These are phyloP conservation scores for Emydomyces testavorans DNA, from an alignment of 2,329 filamentous ascomycete genomes.

Conservation along the genomic window DNA sequence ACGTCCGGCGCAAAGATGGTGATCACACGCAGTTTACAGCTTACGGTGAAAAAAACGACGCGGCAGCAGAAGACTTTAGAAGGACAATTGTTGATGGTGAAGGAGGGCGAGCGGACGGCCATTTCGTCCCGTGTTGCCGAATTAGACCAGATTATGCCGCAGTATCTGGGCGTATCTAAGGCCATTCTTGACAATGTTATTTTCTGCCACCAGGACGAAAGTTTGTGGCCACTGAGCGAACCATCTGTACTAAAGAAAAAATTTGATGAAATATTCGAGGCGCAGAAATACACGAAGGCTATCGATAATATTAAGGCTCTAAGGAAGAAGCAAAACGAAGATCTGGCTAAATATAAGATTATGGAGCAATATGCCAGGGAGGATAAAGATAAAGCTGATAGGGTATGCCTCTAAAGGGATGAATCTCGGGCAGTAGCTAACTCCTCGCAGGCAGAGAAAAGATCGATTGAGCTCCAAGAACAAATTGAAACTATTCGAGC, in stretches of 20 bases:
- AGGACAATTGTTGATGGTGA: slow-evolving; percentile 60
- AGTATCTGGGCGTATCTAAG: slow-evolving; percentile 75
- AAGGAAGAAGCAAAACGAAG: slow-evolving; percentile 67
- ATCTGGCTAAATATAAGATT: slow-evolving; percentile 60
- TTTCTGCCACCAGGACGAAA: slow-evolving; percentile 97
- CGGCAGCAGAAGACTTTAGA: slow-evolving; percentile 75
- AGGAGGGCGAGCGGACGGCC: slow-evolving; percentile 66
- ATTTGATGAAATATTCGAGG: slow-evolving; percentile 97
- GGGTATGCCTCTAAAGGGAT: slow-evolving; percentile 28
- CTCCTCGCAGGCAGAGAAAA: slow-evolving; percentile 44
- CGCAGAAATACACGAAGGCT: slow-evolving; percentile 90
- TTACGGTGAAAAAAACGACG: slow-evolving; percentile 71
- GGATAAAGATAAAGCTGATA: slow-evolving; percentile 74
- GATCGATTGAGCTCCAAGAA: slow-evolving; percentile 51
- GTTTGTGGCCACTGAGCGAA: slow-evolving; percentile 90
- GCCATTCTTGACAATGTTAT: slow-evolving; percentile 91
- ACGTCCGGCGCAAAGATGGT: slow-evolving; percentile 71
- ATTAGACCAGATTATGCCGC: slow-evolving; percentile 71
- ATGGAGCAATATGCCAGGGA: slow-evolving; percentile 66
- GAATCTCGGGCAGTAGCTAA: not conserved
- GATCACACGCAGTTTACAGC: slow-evolving; percentile 69
- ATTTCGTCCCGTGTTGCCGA: slow-evolving; percentile 72
- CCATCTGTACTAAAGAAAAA: slow-evolving; percentile 76
- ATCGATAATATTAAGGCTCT: slow-evolving; percentile 88
- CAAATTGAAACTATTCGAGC: slow-evolving; percentile 48